These are phyloP conservation scores for Fusarium piperis DNA, from an alignment of 2,329 filamentous ascomycete genomes.

Conservation along the genomic window DNA sequence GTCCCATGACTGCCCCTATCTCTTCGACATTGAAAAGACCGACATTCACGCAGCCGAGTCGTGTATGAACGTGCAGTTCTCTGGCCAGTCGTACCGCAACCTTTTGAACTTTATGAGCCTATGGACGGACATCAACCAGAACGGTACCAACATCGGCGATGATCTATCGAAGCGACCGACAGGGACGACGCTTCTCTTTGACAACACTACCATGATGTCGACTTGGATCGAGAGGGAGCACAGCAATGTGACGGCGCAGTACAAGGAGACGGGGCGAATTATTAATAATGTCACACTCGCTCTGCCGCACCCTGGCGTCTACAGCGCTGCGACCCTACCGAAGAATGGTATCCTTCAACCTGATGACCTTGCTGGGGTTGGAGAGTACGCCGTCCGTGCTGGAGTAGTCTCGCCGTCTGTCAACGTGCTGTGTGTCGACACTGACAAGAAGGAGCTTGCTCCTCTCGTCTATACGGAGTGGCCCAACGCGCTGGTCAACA, in stretches of 20 bases:
- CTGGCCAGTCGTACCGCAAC: conserved; percentile 76
- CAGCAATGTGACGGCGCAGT: conserved; percentile 62
- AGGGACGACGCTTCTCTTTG: conserved; percentile 71
- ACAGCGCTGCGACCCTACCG: conserved; percentile 68
- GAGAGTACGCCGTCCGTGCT: conserved; percentile 73
- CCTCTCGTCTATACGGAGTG: conserved; percentile 73
- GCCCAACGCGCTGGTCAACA: conserved; percentile 54
- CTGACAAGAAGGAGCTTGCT: conserved; percentile 65
- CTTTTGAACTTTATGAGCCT: conserved; percentile 67
- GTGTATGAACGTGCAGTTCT: conserved; percentile 76
- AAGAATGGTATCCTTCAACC: conserved; percentile 77
- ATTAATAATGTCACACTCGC: conserved; percentile 82
- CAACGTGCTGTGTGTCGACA: conserved; percentile 78
- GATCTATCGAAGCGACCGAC: conserved; percentile 62
- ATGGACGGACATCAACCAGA: conserved; percentile 61
- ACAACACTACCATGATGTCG: conserved; percentile 76
- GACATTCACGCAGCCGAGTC: conserved; percentile 55
- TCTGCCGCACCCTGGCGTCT: conserved; percentile 77
- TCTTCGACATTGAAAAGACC: conserved; percentile 60
- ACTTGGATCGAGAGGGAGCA: conserved; percentile 72
- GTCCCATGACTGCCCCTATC: conserved; percentile 65
- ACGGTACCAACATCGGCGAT: conserved; percentile 53
- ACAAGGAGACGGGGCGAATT: conserved; percentile 61
- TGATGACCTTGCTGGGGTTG: conserved; percentile 69
- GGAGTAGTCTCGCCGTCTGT: conserved; percentile 76